These are phyloP conservation scores for Xanthoceras sorbifolium DNA, from an alignment of 345 rosid genomes.

Conservation along the genomic window DNA sequence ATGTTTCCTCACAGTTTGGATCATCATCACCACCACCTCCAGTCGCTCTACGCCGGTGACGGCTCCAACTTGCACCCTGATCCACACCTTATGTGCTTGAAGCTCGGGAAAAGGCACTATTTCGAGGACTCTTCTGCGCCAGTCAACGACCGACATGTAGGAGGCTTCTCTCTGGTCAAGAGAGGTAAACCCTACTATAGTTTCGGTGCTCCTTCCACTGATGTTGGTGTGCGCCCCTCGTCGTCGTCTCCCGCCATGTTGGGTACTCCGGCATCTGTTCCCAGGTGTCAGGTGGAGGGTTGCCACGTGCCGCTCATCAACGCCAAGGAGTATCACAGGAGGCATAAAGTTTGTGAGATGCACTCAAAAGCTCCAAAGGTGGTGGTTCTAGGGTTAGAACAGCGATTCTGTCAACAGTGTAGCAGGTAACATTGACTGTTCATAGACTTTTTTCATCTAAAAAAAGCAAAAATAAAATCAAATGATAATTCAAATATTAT, in stretches of 20 bases:
- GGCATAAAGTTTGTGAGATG: conserved; percentile 80
- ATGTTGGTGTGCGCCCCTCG: conserved; percentile 17
- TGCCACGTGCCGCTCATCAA: conserved; percentile 58
- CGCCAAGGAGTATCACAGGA: conserved; percentile 73
- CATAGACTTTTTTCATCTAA: not conserved
- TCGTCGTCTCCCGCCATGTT: conserved; percentile 15
- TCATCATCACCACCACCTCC: conserved; percentile 16
- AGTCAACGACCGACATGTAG: conserved; percentile 9
- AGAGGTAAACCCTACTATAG: conserved; percentile 33
- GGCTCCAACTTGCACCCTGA: conserved; percentile 42
- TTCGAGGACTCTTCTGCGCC: conserved; percentile 37
- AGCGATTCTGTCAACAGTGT: conserved; percentile 91
- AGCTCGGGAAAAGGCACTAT: conserved; percentile 59
- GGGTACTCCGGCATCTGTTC: conserved; percentile 30
- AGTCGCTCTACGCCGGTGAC: conserved; percentile 32
- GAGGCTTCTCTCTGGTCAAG: conserved; percentile 28
- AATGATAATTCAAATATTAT: conserved; percentile 2
- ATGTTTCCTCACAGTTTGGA: conserved; percentile 23
- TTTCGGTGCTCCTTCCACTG: not conserved
- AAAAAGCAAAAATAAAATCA: not conserved
- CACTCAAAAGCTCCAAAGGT: conserved; percentile 80
- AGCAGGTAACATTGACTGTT: conserved; percentile 56
- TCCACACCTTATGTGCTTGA: conserved; percentile 54
- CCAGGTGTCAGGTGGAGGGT: conserved; percentile 80
- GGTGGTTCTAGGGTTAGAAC: conserved; percentile 61